A percentile compares a stretch with the other conserved stretches of the same genome.
Evolutionary conservation across 129 eudicot species (phyloP).

Genomic region (Calendula officinalis): DNA sequence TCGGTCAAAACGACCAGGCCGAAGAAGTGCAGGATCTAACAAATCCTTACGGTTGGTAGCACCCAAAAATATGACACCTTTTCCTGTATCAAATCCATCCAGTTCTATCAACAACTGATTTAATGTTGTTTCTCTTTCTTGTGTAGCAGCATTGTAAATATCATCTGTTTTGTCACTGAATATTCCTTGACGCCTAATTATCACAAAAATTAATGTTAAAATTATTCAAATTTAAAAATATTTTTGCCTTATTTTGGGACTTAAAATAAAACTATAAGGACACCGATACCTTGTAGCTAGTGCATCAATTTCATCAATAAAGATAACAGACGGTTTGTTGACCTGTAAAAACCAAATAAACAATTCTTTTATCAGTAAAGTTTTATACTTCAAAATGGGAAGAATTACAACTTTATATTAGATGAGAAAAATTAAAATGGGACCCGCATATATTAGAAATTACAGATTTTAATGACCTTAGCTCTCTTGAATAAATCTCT

Average conservation of each 20-base stretch:
- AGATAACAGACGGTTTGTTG: slow-evolving; percentile 85
- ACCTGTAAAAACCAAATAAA: slow-evolving; percentile 48
- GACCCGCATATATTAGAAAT: too few relatives aligned
- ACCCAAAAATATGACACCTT: slow-evolving; percentile 89
- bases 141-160: slow-evolving; percentile 83
- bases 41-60: slow-evolving; percentile 93
- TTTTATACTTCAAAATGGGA: background rate
- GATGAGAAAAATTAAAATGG: too few relatives aligned
- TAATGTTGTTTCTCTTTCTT: slow-evolving; percentile 92
- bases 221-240: background rate
- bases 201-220: slow-evolving; percentile 10
- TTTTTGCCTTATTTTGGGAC: too few relatives aligned
- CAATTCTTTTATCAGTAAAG: slow-evolving; percentile 20
- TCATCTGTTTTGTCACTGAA: slow-evolving; percentile 47
- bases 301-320: slow-evolving; percentile 96
- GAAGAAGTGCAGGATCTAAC: slow-evolving; percentile 94
- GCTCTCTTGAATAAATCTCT: slow-evolving; percentile 94
- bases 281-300: slow-evolving; percentile 69
- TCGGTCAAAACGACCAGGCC: slow-evolving; percentile 98
- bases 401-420: too few relatives aligned
- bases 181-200: slow-evolving; percentile 77
- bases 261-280: background rate
- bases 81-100: slow-evolving; percentile 98
- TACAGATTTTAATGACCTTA: slow-evolving; percentile 43
- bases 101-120: slow-evolving; percentile 91